Percentiles rank a stretch among this genome's conserved stretches.
These are phyloP conservation scores for Yamadazyma sp. DNA, from an alignment of 805 yeast genomes.

Conservation along the genomic window DNA sequence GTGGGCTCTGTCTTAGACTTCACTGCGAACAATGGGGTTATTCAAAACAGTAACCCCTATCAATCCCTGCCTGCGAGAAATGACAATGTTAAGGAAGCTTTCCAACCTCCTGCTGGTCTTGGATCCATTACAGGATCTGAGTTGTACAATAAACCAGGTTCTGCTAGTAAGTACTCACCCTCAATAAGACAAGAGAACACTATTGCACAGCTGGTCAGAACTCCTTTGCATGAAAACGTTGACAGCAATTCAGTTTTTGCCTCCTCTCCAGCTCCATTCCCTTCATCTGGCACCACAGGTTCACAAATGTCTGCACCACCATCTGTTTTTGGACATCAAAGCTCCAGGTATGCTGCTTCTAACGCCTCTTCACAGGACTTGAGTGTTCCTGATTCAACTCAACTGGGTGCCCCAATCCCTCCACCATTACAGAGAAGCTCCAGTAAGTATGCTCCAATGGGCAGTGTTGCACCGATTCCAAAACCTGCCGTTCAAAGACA, in stretches of 20 bases:
- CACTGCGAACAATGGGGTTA: slow-evolving; percentile 14
- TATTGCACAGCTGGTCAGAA: slow-evolving; percentile 6
- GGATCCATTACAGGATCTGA: background rate
- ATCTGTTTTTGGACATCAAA: background rate
- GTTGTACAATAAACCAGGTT: background rate
- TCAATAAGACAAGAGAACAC: slow-evolving; percentile 4
- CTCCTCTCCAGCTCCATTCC: slow-evolving; percentile 7
- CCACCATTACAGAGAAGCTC: slow-evolving; percentile 13
- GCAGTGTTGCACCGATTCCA: background rate
- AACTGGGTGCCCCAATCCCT: slow-evolving; percentile 1
- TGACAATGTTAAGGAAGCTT: slow-evolving; percentile 3
- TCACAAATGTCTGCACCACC: slow-evolving; percentile 8
- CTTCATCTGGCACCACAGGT: background rate
- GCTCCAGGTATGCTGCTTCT: slow-evolving; percentile 21
- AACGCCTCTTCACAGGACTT: slow-evolving; percentile 25
- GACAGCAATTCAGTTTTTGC: slow-evolving; percentile 13
- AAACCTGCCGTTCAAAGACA: slow-evolving; percentile 2
- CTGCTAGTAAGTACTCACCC: slow-evolving; percentile 9
- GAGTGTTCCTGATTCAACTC: background rate
- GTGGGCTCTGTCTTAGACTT: slow-evolving; percentile 43
- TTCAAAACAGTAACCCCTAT: slow-evolving; percentile 1
- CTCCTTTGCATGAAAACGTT: slow-evolving; percentile 11
- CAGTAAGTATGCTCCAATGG: slow-evolving; percentile 16
- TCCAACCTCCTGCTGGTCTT: background rate
- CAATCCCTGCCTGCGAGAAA: slow-evolving; percentile 13